Evolutionary conservation across 768 basidiomycete species (phyloP), one percentile per base, ranked within the genome.

Genomic region (Astraeus odoratus): DNA sequence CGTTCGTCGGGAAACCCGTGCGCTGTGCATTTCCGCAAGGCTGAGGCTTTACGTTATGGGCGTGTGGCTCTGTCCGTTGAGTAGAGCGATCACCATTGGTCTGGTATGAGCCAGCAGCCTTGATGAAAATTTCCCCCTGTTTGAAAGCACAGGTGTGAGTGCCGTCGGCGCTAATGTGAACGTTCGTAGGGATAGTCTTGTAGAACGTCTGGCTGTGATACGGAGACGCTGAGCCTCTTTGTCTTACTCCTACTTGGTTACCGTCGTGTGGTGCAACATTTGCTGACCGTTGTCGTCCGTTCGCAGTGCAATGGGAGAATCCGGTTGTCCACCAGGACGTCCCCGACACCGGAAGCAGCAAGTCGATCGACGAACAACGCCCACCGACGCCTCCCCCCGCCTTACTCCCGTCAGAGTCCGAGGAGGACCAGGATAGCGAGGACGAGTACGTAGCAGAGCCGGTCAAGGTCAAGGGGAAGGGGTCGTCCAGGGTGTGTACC

Each of bases 251-350:
- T 54, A 47, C 50, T 24, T 30, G 51, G 44, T 39, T 49, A 47
- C 44, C 53, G 44, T 46, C 46, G 15, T 9, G 45, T 50, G 38
- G 25, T 46, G 46, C 53, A 26, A 30, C 43, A 22, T 51, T 51
- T 56, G 59, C 67, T 64, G 53, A 61, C 56, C 47, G 55, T 44
- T 51, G 55, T 50, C 31, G 57, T 51, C 57, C 44, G 49, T 58
- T 60, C 47, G 34, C 61, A 89, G 86, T 79, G 79, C 63, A 73
- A 52, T 89, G 84, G 83, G 86, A 90, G 57, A 83, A 78, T 1
- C 65, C 71, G 22, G 78, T 79, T 16, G 77, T 74, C 4, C 50
- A 81, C 35, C 77, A 84, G 50, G 75, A 73, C 49, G 54, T 56
- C 36, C 59, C 56, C 53, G 38, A 58, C 23, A 33, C 52, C 19